These are phyloP conservation scores for Aspergillus phoenicis DNA, from an alignment of 2,329 filamentous ascomycete genomes.

Conservation along the genomic window DNA sequence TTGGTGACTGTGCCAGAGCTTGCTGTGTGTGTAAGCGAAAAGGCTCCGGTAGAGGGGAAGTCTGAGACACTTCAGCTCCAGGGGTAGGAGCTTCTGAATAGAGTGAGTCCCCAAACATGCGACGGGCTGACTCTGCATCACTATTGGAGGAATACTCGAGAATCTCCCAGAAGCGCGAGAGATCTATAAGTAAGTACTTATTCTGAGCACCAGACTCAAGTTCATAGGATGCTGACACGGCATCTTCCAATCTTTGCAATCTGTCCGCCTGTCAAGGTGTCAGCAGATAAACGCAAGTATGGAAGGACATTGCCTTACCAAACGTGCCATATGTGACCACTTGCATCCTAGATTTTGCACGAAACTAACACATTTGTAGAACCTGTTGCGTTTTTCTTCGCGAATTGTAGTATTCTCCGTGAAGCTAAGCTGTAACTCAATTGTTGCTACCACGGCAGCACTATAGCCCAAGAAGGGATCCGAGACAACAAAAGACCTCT, in stretches of 20 bases:
- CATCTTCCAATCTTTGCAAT: constrained; percentile 46
- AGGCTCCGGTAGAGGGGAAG: constrained; percentile 47
- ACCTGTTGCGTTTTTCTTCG: constrained; percentile 47
- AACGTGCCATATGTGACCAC: constrained; percentile 51
- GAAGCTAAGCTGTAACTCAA: constrained; percentile 58
- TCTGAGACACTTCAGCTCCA: constrained; percentile 46
- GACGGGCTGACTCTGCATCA: constrained; percentile 38
- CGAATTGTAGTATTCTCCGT: constrained; percentile 45
- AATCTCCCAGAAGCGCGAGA: constrained; percentile 53
- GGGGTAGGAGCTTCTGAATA: constrained; percentile 31
- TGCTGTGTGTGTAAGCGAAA: constrained; percentile 39
- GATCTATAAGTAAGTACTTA: constrained; percentile 47
- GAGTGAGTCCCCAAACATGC: constrained; percentile 48
- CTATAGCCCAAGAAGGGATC: constrained; percentile 54
- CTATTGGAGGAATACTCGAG: constrained; percentile 51
- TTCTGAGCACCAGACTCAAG: constrained; percentile 38
- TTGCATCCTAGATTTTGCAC: constrained; percentile 44
- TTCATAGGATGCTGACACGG: constrained; percentile 49
- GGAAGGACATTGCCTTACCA: constrained; percentile 34
- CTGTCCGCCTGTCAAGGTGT: constrained; percentile 42
- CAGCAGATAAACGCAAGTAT: background rate
- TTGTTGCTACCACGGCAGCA: constrained; percentile 56
- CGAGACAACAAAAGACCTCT: constrained; percentile 50
- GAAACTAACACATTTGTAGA: constrained; percentile 50
- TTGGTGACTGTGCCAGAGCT: constrained; percentile 17